Percentiles rank a stretch among this genome's conserved stretches.
These are phyloP conservation scores for Firmiana major DNA, from an alignment of 345 rosid species.

Conservation along the genomic window DNA sequence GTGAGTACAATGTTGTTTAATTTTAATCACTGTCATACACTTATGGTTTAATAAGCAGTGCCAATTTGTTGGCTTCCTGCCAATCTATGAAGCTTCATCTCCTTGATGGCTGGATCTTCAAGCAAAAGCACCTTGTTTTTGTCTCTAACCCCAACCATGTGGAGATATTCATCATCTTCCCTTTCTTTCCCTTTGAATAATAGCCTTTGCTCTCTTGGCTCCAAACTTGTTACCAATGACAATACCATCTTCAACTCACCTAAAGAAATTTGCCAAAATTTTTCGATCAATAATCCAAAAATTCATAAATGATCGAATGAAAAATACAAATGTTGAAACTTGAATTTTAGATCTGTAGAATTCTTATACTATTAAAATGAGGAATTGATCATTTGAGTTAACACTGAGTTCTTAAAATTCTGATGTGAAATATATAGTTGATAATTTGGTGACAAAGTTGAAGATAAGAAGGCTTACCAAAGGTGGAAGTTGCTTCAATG, in stretches of 20 bases:
- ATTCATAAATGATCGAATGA: no score
- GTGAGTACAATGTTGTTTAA: slow-evolving; percentile 16
- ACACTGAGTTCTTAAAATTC: neutral
- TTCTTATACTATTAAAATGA: no score
- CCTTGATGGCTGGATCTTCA: slow-evolving; percentile 83
- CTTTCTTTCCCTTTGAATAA: slow-evolving; percentile 92
- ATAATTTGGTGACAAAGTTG: neutral
- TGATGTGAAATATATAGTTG: neutral
- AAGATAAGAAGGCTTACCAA: slow-evolving; percentile 44
- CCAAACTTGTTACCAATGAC: slow-evolving; percentile 62
- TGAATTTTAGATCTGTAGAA: no score
- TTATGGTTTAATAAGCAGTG: slow-evolving; percentile 45
- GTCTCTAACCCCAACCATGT: slow-evolving; percentile 94
- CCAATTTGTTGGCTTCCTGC: slow-evolving; percentile 21
- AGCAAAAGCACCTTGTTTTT: slow-evolving; percentile 74
- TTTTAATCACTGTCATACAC: slow-evolving; percentile 32
- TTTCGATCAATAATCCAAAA: neutral
- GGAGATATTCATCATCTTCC: slow-evolving; percentile 68
- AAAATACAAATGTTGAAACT: no score
- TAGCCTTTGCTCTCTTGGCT: slow-evolving; percentile 75
- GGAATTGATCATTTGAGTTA: no score
- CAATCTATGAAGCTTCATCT: slow-evolving; percentile 54
- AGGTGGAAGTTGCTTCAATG: slow-evolving; percentile 77
- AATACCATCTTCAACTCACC: slow-evolving; percentile 86
- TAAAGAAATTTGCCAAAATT: slow-evolving; percentile 20